Evolutionary conservation across 78 protist species (phyloP).

Genomic region (Protostelium mycophagum): DNA sequence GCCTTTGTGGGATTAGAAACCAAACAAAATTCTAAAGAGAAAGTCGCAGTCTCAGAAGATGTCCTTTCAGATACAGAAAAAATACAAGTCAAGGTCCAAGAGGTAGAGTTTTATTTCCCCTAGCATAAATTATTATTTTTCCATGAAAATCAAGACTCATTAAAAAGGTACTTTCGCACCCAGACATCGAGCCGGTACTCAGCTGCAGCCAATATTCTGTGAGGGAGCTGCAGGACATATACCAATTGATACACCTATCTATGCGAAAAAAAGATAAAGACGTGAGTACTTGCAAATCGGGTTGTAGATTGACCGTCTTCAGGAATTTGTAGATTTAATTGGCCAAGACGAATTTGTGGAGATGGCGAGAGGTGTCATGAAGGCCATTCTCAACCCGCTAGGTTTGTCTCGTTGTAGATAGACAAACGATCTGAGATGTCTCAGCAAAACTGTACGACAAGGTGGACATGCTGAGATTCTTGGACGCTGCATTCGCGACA

Average conservation of each 20-base stretch:
- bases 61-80: background rate
- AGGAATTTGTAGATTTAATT: background rate
- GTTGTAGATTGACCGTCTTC: background rate
- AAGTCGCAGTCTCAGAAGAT: background rate
- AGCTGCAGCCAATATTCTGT: background rate
- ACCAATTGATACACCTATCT: background rate
- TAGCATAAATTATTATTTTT: no score
- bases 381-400: background rate
- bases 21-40: background rate
- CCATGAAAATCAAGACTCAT: background rate
- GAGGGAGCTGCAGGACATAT: background rate
- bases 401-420: background rate
- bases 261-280: background rate
- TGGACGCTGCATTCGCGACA: background rate
- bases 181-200: background rate
- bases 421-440: background rate
- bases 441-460: background rate
- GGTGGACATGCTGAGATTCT: background rate
- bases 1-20: background rate
- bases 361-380: background rate
- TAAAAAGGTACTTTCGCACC: background rate
- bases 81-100: background rate
- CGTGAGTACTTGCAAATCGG: background rate
- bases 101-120: no score
- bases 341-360: background rate